Base-by-base conservation (phyloP, 805 yeast species). In the Jamesozyma piceae region DNA sequence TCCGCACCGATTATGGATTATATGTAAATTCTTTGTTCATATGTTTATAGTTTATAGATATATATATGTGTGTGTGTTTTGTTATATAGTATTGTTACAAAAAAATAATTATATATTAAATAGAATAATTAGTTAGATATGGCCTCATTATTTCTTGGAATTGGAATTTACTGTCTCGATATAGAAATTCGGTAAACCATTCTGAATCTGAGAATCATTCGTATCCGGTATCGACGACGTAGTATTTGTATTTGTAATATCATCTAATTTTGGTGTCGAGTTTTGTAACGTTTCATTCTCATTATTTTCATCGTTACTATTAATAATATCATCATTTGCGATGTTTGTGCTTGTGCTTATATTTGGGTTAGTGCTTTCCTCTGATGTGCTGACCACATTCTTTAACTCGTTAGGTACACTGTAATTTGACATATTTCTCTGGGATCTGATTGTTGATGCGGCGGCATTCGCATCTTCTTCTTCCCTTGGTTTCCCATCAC, bases 211-310 rank as follows among this genome's bases (percentile, higher is more conserved):
- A 3, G 49, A 49, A 37, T 51, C 51, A 20, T 49, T 48, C 1
- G 57, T 50, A n/a, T 55, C 58, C 5, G 57, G 58, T 19, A 55
- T 48, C 4, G 58, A 54, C 18, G 53, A 46, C 1, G 53, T 48
- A 11, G 54, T 50, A 14, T 44, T 45, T 19, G 52, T 49, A 24
- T 45, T 37, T 4, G 51, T 49, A 11, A 43, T 36, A 31, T 41
- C 43, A 33, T 50, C 51, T 18, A 49, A 37, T 31, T 30, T 41
- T 18, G 50, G 54, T n/a, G 45, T 41, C 14, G 44, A 39, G 21
- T 18, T 33, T 33, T 35, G 44, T 32, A 29, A 33, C 29, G 39
- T 26, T 3, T 14, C 28, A 9, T 30, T 38, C 10, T 29, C 17
- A n/a, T 29, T 29, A n/a, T 29, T 29, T 5, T 34, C 30, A 19